Base-by-base conservation (phyloP, 805 yeast genomes). In the Tetrapisispora namnaoensis region DNA sequence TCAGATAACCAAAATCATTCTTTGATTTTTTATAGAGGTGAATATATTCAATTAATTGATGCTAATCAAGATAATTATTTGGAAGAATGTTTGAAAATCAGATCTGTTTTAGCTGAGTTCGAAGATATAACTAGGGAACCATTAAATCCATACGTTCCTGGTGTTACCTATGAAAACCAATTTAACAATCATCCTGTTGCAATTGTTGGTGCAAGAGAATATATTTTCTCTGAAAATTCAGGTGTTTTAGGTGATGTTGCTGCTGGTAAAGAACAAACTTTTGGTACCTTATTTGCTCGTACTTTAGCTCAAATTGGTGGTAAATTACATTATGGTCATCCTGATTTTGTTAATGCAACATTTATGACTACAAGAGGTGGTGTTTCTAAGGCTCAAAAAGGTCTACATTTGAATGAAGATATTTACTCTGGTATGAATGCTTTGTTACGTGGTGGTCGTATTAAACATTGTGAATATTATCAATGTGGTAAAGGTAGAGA, bases 401-500 rank as follows among this genome's bases (percentile, higher is more conserved):
- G 97, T 22, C 71, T 90, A 53, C 98, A 90, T 67, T 70, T 90
- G 62, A 90, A 90, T 69, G 97, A 90, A 66, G 98, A 90, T 72
- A 90, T 90, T 47, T 90, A 85, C 66, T 96, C 97, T 35, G 98
- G 98, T 49, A 91, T 90, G 86, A 86, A 73, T 50, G 96, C 95
- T 0, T 62, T 85, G 55, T 70, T 85, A 60, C 78, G 98, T 53
- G 97, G 97, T 48, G 98, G 97, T 3, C 75, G 91, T 57, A 90
- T 90, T 54, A 90, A 90, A 69, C 98, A 90, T 65, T 85, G 96
- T 67, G 97, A 90, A 63, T 90, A 84, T 66, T 89, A 81, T 68
- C 98, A 90, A 66, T 90, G 98, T 69, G 98, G 98, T 46, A 90
- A 90, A 66, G 98, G 98, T 3, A 77, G 98, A 68, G 98, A 90